phyloP scores from a whole-genome alignment of 116 monocot species.

The Zostera marina region DNA sequence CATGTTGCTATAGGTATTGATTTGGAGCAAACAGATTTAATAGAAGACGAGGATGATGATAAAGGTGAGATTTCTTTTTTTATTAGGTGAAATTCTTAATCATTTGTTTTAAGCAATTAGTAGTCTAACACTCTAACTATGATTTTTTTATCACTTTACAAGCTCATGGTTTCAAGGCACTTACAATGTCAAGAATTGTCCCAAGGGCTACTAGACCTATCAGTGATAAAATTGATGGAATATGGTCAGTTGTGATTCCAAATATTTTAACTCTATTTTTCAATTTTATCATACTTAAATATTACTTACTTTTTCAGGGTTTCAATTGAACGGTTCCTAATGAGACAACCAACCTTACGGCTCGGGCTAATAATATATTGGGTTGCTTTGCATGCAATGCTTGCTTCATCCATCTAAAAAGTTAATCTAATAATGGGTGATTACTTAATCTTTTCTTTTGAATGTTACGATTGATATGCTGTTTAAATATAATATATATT shows the following conservation, averaged over 20 bases:
- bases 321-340: constrained; percentile 76
- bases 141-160: constrained; percentile 5
- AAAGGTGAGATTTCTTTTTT: constrained; percentile 38
- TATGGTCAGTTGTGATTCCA: constrained; percentile 53
- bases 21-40: constrained; percentile 26
- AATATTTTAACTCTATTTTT: constrained; percentile 31
- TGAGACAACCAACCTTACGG: constrained; percentile 78
- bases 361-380: constrained; percentile 77
- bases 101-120: neutral
- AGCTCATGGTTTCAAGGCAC: constrained; percentile 93
- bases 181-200: constrained; percentile 76
- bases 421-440: neutral
- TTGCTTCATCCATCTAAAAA: constrained; percentile 30
- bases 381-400: constrained; percentile 69
- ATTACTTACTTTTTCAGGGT: constrained; percentile 44
- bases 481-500: no score
- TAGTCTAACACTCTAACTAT: neutral
- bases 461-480: neutral
- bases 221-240: constrained; percentile 76
- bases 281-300: constrained; percentile 1
- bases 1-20: constrained; percentile 78
- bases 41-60: constrained; percentile 87
- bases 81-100: neutral
- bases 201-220: constrained; percentile 70
- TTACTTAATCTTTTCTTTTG: neutral